These are phyloP conservation scores for Obelidium mucronatum DNA, from an alignment of 192 early-diverging fungal genomes.

Conservation along the genomic window DNA sequence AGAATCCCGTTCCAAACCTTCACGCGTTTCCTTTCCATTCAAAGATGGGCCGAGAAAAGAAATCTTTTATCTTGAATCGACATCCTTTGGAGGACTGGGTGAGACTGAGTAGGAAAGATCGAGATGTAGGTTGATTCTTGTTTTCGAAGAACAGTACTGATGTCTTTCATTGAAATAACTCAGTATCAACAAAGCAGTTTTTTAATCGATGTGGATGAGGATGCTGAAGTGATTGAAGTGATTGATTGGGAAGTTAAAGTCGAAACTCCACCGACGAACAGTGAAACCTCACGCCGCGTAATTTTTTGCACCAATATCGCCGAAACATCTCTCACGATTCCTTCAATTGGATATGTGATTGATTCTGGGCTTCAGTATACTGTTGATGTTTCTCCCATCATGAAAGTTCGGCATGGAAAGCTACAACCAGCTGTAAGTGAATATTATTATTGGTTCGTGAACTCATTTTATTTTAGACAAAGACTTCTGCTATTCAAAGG, in stretches of 20 bases:
- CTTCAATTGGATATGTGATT: slow-evolving; percentile 90
- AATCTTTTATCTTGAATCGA: slow-evolving; percentile 33
- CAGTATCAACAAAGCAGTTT: too few relatives aligned
- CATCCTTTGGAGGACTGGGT: slow-evolving; percentile 10
- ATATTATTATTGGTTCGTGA: background rate
- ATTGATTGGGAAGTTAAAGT: background rate
- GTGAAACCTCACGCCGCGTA: slow-evolving; percentile 80
- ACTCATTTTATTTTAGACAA: slow-evolving; percentile 67
- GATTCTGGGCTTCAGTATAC: slow-evolving; percentile 78
- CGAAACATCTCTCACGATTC: slow-evolving; percentile 97
- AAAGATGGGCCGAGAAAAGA: slow-evolving; percentile 14
- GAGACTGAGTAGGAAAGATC: background rate
- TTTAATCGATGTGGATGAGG: too few relatives aligned
- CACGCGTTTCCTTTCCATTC: slow-evolving; percentile 27
- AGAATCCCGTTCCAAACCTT: background rate
- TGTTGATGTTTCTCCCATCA: slow-evolving; percentile 51
- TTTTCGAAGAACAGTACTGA: too few relatives aligned
- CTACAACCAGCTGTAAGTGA: slow-evolving; percentile 31
- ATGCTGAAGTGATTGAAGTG: slow-evolving; percentile 7
- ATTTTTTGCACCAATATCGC: slow-evolving; percentile 98
- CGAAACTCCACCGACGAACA: background rate
- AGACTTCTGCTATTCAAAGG: slow-evolving; percentile 90
- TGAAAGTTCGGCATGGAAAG: slow-evolving; percentile 81
- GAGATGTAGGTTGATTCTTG: too few relatives aligned
- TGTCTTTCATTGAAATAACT: too few relatives aligned